Base-by-base conservation (phyloP, 805 yeast species). In the Cyberlindnera mississippiensis region DNA sequence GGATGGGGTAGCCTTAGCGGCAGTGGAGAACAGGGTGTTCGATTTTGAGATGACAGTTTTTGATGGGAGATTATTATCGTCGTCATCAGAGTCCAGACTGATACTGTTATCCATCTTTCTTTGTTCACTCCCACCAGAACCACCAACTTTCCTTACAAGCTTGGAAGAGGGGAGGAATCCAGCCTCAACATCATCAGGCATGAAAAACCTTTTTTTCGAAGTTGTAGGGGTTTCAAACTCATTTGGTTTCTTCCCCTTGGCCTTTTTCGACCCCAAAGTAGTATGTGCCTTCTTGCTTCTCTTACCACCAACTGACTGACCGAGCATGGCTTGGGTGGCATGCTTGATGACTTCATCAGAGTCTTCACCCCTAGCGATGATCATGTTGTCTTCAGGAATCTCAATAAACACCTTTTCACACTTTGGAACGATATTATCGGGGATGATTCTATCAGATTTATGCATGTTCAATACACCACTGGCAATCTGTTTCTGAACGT, bases 111-210 rank as follows among this genome's bases (percentile, higher is more conserved):
- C 19, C 16, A 30, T 24, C 22, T 24, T 27, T 15, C 13, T 11
- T 18, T 17, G 7, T 3, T 7, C 19, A 13, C n/a, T n/a, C n/a
- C n/a, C n/a, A n/a, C n/a, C n/a, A n/a, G 7, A 30, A 6, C 26
- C 34, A 15, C 43, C 51, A 16, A 51, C 30, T 41, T 64, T 66
- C 26, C 61, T 59, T 0, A 80, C 72, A 55, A 82, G 51, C 4
- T 60, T 59, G 2, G 76, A 68, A 1, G 79, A 87, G 17, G 65
- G 63, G 28, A 67, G 66, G 50, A 85, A 83, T 0, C 88, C 90
- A 0, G 81, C 73, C 31, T 71, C 75, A 5, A 78, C 90, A 52
- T 78, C 70, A 49, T 80, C 85, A 0, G 93, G 93, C 86, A 84
- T 79, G 58, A 78, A 80, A 48, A 84, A 84, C 34, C 62, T 64